Evolutionary conservation across 192 early-diverging fungal species (phyloP).

Genomic region (Backusella mclennaniae): DNA sequence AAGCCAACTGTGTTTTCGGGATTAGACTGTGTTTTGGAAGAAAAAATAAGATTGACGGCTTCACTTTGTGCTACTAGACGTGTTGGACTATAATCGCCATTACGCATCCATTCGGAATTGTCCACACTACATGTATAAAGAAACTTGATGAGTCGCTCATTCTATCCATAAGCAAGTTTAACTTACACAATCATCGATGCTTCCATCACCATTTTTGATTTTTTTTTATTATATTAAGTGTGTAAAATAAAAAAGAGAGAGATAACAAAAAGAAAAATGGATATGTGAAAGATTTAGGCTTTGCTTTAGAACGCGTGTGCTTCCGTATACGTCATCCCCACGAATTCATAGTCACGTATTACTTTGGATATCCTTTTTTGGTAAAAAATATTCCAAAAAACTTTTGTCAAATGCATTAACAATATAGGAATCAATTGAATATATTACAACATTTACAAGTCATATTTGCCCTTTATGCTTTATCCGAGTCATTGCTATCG

Average conservation of each 20-base stretch:
- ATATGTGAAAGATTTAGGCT: background rate
- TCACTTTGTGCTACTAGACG: constrained; percentile 93
- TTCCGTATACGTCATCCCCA: background rate
- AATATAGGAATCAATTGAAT: no score
- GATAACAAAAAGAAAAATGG: background rate
- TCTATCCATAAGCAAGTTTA: background rate
- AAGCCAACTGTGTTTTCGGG: constrained; percentile 96
- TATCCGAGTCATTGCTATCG: background rate
- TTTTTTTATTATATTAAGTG: constrained; percentile 1
- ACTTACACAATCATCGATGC: constrained; percentile 87
- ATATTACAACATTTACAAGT: background rate
- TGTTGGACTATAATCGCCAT: constrained; percentile 95
- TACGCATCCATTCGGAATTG: constrained; percentile 99
- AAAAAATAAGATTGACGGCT: constrained; percentile 88
- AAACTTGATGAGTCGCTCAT: background rate
- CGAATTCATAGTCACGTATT: background rate
- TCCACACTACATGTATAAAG: constrained; percentile 57
- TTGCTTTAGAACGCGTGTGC: constrained; percentile 5
- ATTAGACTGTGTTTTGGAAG: constrained; percentile 86
- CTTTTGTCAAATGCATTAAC: background rate
- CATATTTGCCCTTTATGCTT: background rate
- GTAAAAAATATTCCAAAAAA: background rate
- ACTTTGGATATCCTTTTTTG: background rate
- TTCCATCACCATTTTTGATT: constrained; percentile 78
- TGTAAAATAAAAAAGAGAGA: background rate